Evolutionary conservation across 495 filamentous ascomycete genomes (phyloP).

Genomic region (Neurospora sp.): DNA sequence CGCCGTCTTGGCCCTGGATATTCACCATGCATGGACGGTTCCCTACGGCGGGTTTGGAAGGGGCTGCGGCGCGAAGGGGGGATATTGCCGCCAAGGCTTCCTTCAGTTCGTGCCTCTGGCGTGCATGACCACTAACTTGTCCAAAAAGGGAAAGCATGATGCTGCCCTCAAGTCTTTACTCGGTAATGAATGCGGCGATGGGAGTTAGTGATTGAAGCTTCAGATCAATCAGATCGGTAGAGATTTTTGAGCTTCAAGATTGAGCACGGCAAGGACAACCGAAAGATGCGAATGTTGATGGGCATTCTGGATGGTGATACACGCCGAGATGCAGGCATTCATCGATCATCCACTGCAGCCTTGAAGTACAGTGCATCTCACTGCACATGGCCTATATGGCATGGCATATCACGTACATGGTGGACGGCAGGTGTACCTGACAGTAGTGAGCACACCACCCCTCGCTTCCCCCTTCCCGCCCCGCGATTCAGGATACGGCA

Average conservation of each 20-base stretch:
- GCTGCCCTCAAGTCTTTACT: not conserved
- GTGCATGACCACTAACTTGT: not conserved
- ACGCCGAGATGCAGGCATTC: not conserved
- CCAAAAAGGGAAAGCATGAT: not conserved
- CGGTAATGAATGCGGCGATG: not conserved
- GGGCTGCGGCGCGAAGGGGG: not conserved
- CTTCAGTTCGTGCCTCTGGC: not conserved
- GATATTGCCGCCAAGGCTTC: not conserved
- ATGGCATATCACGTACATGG: not conserved
- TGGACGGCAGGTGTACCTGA: not conserved
- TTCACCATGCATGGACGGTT: not conserved
- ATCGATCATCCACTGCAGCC: not conserved
- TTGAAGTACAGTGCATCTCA: not conserved
- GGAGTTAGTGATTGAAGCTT: not conserved
- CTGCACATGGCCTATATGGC: not conserved
- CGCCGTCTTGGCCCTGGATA: not conserved
- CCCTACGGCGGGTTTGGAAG: not conserved
- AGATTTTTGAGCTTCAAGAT: not conserved
- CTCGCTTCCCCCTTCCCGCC: not conserved
- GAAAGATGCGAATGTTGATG: not conserved
- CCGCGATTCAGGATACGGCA: not conserved
- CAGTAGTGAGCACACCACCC: not conserved
- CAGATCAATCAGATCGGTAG: not conserved
- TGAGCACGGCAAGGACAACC: not conserved
- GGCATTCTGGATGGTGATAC: not conserved